phyloP scores from a whole-genome alignment of 768 basidiomycete species.

The Lyophyllum atratum region DNA sequence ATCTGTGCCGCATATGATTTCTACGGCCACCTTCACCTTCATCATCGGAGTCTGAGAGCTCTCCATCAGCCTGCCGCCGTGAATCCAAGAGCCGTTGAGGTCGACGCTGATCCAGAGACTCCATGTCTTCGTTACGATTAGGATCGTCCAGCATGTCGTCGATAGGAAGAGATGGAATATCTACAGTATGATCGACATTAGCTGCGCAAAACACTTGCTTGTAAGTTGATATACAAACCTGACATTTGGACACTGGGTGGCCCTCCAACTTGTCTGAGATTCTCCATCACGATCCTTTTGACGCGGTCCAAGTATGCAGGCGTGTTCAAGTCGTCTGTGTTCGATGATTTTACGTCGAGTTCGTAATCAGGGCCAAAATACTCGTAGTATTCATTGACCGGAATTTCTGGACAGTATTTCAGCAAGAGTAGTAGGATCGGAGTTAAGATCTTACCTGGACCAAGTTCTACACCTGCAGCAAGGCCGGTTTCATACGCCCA shows the following conservation, averaged over 20 bases:
- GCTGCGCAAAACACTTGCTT: neutral
- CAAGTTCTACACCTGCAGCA: slow-evolving; percentile 95
- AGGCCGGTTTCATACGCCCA: slow-evolving; percentile 99
- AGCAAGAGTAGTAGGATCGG: neutral
- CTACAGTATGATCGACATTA: slow-evolving; percentile 40
- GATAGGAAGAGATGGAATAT: slow-evolving; percentile 81
- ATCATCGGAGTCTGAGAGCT: slow-evolving; percentile 96
- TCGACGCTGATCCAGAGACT: slow-evolving; percentile 74
- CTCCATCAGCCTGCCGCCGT: slow-evolving; percentile 80
- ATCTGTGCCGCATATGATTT: slow-evolving; percentile 61
- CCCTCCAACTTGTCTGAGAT: slow-evolving; percentile 80
- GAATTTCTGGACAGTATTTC: slow-evolving; percentile 61
- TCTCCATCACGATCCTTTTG: slow-evolving; percentile 89
- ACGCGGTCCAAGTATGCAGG: slow-evolving; percentile 92
- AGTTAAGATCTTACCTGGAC: slow-evolving; percentile 55
- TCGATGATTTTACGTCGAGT: slow-evolving; percentile 91
- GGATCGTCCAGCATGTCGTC: slow-evolving; percentile 84
- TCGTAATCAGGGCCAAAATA: slow-evolving; percentile 98
- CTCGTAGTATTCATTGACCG: slow-evolving; percentile 98
- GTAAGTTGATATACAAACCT: slow-evolving; percentile 44
- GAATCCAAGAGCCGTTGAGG: slow-evolving; percentile 79
- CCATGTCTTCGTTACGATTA: slow-evolving; percentile 81
- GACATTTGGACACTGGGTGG: slow-evolving; percentile 94
- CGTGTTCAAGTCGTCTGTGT: slow-evolving; percentile 94
- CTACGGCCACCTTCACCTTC: slow-evolving; percentile 89